Conservation (phyloP, 495 filamentous ascomycete species). For the Halenospora varia region DNA sequence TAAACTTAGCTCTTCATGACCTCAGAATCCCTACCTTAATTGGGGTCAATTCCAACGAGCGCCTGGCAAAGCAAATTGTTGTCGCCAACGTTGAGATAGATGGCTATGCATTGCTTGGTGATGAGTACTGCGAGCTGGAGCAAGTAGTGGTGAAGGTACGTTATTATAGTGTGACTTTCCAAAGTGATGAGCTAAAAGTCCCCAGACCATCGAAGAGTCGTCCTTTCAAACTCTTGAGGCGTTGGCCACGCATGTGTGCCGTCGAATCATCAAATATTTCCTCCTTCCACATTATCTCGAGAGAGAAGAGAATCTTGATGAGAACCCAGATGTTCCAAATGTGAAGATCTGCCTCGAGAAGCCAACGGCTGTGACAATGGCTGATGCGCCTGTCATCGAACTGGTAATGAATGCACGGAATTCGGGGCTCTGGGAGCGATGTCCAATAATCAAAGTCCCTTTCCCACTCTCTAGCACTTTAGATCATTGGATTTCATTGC, state of each 20-base stretch:
- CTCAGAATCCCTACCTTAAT: conserved; percentile 55
- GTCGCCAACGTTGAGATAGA: conserved; percentile 52
- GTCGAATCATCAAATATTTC: conserved; percentile 33
- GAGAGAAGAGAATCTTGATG: background rate
- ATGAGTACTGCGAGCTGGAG: conserved; percentile 46
- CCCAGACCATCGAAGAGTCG: conserved; percentile 49
- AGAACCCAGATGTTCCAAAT: conserved; percentile 20
- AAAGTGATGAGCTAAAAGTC: conserved; percentile 14
- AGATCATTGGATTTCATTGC: too few relatives aligned
- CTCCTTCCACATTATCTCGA: conserved; percentile 6
- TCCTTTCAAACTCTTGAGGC: conserved; percentile 63
- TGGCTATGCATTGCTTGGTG: conserved; percentile 25
- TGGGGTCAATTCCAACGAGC: conserved; percentile 58
- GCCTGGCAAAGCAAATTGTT: conserved; percentile 53
- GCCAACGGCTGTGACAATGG: conserved; percentile 53
- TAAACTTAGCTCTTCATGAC: conserved; percentile 32
- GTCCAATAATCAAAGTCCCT: too few relatives aligned
- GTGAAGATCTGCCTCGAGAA: conserved; percentile 52
- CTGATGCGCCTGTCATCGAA: conserved; percentile 53
- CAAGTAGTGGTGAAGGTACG: conserved; percentile 46
- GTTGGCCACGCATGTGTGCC: conserved; percentile 42
- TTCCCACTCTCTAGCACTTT: too few relatives aligned
- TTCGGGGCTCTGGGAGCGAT: too few relatives aligned
- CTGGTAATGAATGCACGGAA: conserved; percentile 30
- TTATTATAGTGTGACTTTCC: conserved; percentile 1